phyloP scores from a whole-genome alignment of 805 yeast genomes.

The Ogataea zsoltii region DNA sequence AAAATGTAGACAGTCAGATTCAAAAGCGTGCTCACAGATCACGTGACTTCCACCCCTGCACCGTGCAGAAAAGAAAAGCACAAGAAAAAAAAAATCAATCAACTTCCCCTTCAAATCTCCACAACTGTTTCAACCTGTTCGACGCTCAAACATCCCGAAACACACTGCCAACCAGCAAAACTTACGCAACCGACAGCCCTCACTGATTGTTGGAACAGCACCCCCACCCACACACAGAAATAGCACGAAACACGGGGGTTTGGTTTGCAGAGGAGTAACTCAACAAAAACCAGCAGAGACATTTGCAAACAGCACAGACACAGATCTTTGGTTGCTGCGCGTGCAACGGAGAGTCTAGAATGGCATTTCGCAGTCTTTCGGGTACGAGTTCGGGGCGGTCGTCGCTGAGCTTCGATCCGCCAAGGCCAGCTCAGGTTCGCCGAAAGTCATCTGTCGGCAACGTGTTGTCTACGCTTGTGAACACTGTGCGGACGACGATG shows the following conservation, averaged over 20 bases:
- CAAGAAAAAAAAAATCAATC: constrained; percentile 9
- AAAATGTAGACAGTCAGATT: too few relatives aligned
- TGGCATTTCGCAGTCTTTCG: constrained; percentile 24
- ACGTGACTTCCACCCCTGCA: constrained; percentile 19
- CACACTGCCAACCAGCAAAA: too few relatives aligned
- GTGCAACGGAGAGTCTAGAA: background rate
- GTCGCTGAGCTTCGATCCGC: constrained; percentile 20
- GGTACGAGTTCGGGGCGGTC: constrained; percentile 24
- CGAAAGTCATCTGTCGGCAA: constrained; percentile 32
- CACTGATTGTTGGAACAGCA: too few relatives aligned
- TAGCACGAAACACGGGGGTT: constrained; percentile 1
- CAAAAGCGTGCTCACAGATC: too few relatives aligned
- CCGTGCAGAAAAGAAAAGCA: constrained; percentile 6
- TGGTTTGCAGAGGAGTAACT: constrained; percentile 3
- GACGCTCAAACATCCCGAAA: too few relatives aligned
- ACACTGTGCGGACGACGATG: constrained; percentile 27
- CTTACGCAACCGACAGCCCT: too few relatives aligned
- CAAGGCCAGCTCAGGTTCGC: constrained; percentile 20
- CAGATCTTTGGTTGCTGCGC: background rate
- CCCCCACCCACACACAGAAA: too few relatives aligned
- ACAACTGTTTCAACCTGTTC: background rate
- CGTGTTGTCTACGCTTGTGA: constrained; percentile 28
- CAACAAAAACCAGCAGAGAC: too few relatives aligned
- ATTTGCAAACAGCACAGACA: too few relatives aligned
- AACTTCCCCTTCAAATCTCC: background rate